phyloP scores from a whole-genome alignment of 106 monocot species.

The Allium fistulosum region DNA sequence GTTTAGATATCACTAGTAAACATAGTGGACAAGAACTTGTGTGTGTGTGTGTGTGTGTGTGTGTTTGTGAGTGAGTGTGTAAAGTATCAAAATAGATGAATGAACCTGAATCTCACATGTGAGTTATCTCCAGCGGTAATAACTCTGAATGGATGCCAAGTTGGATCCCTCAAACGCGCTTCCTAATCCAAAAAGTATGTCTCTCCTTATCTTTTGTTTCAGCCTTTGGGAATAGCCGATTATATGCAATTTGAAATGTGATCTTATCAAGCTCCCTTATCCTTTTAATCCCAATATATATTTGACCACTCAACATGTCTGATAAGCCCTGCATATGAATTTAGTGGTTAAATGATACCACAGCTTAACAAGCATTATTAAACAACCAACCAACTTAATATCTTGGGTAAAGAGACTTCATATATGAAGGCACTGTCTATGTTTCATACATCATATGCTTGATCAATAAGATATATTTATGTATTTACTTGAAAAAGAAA shows the following conservation, averaged over 20 bases:
- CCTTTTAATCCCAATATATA: slow-evolving; percentile 44
- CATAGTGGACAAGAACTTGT: no score
- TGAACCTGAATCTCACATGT: slow-evolving; percentile 15
- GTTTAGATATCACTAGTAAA: no score
- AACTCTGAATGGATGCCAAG: slow-evolving; percentile 57
- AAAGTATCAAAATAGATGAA: no score
- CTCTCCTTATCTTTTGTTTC: slow-evolving; percentile 37
- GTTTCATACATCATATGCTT: no score
- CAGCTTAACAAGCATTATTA: no score
- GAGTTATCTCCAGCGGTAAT: slow-evolving; percentile 18
- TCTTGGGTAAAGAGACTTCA: no score
- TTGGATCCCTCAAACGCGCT: slow-evolving; percentile 37
- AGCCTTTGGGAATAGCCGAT: slow-evolving; percentile 15
- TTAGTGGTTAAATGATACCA: neutral
- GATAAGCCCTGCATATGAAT: slow-evolving; percentile 33
- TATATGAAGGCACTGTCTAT: no score
- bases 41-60: no score
- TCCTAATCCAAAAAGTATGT: slow-evolving; percentile 36
- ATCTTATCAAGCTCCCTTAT: slow-evolving; percentile 62
- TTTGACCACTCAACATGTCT: slow-evolving; percentile 12
- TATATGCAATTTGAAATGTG: slow-evolving; percentile 32
- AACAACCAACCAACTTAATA: no score
- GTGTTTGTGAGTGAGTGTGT: neutral
- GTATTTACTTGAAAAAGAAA: no score
- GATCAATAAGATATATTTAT: no score